These are phyloP conservation scores for Lasiodiplodia citricola DNA, from an alignment of 2,329 filamentous ascomycete genomes.

Conservation along the genomic window DNA sequence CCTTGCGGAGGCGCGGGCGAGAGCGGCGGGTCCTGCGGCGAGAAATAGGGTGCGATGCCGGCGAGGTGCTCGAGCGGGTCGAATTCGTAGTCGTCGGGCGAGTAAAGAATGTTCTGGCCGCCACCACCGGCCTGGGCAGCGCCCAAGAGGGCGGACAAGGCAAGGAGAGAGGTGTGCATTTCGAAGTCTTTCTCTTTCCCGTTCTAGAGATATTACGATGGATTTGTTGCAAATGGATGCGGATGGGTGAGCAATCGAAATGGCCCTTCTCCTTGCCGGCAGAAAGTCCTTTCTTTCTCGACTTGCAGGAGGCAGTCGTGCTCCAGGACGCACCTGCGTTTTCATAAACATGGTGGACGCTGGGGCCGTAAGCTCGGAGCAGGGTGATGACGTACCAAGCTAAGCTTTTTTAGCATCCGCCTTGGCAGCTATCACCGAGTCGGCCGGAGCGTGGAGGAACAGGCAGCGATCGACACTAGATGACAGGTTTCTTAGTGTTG, in stretches of 20 bases:
- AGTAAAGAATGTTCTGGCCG: constrained; percentile 26
- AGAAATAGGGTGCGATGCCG: constrained; percentile 58
- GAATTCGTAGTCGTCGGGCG: constrained; percentile 38
- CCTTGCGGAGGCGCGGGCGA: constrained; percentile 56
- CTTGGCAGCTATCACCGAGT: not conserved
- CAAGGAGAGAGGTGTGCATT: not conserved
- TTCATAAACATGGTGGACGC: constrained; percentile 10
- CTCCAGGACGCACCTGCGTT: not conserved
- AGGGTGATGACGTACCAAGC: not conserved
- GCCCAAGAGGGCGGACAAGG: not conserved
- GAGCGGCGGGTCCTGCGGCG: constrained; percentile 53
- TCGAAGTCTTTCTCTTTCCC: not conserved
- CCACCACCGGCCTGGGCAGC: not conserved
- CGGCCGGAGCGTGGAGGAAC: constrained; percentile 1
- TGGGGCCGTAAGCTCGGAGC: not conserved
- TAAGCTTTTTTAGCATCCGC: constrained; percentile 18
- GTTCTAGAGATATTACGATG: not conserved
- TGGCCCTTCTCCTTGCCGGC: not conserved
- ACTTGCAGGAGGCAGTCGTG: not conserved
- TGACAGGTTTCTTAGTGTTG: constrained; percentile 8
- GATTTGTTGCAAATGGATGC: not conserved
- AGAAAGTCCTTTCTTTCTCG: not conserved
- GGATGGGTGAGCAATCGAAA: not conserved
- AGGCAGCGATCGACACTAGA: constrained; percentile 10
- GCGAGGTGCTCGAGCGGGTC: constrained; percentile 56